Percentiles rank a stretch among this genome's conserved stretches.
phyloP scores from a whole-genome alignment of 2,329 filamentous ascomycete genomes.

The Aspergillus sergii region DNA sequence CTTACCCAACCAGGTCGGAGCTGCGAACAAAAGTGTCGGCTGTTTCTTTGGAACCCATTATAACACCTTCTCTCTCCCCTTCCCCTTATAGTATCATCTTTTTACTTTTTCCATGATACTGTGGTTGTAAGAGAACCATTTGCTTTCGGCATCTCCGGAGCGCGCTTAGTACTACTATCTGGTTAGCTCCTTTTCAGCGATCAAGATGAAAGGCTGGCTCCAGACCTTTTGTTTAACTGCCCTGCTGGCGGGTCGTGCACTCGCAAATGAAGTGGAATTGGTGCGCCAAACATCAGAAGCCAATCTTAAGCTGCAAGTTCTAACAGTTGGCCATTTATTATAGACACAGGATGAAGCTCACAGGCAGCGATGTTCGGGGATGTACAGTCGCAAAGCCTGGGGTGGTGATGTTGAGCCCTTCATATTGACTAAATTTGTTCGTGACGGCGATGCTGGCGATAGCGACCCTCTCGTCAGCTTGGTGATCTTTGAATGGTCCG shows the following conservation, averaged over 20 bases:
- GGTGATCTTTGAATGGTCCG: slow-evolving; percentile 92
- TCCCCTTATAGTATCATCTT: background rate
- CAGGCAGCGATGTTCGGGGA: slow-evolving; percentile 82
- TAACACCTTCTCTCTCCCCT: background rate
- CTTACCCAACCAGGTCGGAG: slow-evolving; percentile 1
- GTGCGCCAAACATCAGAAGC: slow-evolving; percentile 30
- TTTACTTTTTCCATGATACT: slow-evolving; percentile 24
- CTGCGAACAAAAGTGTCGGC: background rate
- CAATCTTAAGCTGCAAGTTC: background rate
- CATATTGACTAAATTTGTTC: slow-evolving; percentile 79
- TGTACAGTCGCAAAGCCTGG: slow-evolving; percentile 92
- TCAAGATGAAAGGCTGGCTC: slow-evolving; percentile 45
- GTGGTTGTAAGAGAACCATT: slow-evolving; percentile 15
- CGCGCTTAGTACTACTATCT: slow-evolving; percentile 19
- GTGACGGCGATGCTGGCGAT: slow-evolving; percentile 59
- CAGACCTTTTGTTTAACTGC: slow-evolving; percentile 39
- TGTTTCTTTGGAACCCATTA: background rate
- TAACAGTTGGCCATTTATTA: slow-evolving; percentile 9
- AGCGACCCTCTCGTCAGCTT: slow-evolving; percentile 78
- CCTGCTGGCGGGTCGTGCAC: slow-evolving; percentile 39
- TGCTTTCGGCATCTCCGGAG: slow-evolving; percentile 25
- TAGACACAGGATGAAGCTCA: slow-evolving; percentile 77
- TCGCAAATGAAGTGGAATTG: slow-evolving; percentile 51
- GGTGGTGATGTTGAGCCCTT: slow-evolving; percentile 85
- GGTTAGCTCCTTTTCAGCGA: slow-evolving; percentile 26